These are phyloP conservation scores for Marasmius tenuissimus DNA, from an alignment of 1,284 basidiomycete species.

Conservation along the genomic window DNA sequence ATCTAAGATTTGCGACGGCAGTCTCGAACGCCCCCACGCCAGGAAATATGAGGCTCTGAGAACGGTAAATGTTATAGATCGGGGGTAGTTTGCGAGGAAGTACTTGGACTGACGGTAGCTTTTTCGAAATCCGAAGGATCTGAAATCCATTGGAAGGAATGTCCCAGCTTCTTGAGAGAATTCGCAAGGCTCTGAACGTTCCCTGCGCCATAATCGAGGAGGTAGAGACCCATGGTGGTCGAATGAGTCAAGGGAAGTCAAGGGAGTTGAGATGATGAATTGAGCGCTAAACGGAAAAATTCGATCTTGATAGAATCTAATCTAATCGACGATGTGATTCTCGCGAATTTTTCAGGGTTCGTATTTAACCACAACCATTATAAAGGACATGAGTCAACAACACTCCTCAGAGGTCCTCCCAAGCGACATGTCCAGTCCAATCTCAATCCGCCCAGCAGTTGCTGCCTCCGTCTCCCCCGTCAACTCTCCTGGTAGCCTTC, in stretches of 20 bases:
- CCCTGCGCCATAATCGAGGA: constrained; percentile 95
- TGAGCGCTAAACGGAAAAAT: not conserved
- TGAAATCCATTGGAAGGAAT: constrained; percentile 90
- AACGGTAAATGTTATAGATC: constrained; percentile 10
- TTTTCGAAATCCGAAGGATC: constrained; percentile 83
- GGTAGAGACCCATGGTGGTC: constrained; percentile 67
- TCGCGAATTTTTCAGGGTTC: not conserved
- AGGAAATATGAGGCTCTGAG: constrained; percentile 92
- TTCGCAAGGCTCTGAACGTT: constrained; percentile 96
- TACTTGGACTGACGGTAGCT: constrained; percentile 73
- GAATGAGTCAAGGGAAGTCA: constrained; percentile 9
- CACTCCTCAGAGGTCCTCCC: not conserved
- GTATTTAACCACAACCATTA: constrained; percentile 12
- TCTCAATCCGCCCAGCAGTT: constrained; percentile 41
- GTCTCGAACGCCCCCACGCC: constrained; percentile 96
- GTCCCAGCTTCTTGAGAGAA: constrained; percentile 85
- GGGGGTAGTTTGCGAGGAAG: constrained; percentile 1
- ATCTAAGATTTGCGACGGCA: constrained; percentile 78
- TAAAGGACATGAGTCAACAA: not conserved
- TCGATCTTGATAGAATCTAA: not conserved
- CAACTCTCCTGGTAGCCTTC: constrained; percentile 33
- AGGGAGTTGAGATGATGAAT: not conserved
- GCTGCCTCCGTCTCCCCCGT: constrained; percentile 50
- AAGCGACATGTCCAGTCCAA: constrained; percentile 26
- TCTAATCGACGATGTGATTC: not conserved